Evolutionary conservation across 169 alveolate species (phyloP).

Genomic region (Plasmodium cynomolgi): DNA sequence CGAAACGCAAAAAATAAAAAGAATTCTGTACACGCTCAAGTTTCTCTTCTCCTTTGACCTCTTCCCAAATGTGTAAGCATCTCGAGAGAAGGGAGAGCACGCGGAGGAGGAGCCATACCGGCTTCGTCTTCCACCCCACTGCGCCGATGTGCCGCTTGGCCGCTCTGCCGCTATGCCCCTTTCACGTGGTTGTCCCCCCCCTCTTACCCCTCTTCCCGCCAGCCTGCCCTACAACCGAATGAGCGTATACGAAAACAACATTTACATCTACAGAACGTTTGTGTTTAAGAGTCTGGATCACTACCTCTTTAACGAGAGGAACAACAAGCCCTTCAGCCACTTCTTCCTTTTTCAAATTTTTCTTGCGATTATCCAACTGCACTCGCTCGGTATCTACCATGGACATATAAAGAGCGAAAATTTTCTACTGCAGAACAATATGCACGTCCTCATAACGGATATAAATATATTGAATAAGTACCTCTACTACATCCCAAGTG

Average conservation of each 20-base stretch:
- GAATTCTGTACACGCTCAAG: slow-evolving; percentile 55
- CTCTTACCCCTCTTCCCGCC: neutral
- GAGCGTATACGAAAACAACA: slow-evolving; percentile 70
- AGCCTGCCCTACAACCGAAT: slow-evolving; percentile 66
- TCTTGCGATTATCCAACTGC: slow-evolving; percentile 73
- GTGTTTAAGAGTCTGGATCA: slow-evolving; percentile 44
- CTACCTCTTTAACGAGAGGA: slow-evolving; percentile 29
- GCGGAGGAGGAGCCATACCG: neutral
- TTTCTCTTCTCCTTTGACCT: slow-evolving; percentile 68
- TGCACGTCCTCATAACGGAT: slow-evolving; percentile 76
- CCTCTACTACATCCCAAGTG: slow-evolving; percentile 35
- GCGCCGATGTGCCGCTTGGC: neutral
- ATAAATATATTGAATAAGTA: slow-evolving; percentile 48
- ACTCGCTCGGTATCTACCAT: slow-evolving; percentile 76
- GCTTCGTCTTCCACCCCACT: neutral
- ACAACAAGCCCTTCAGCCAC: slow-evolving; percentile 18
- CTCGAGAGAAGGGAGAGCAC: neutral
- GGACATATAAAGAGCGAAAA: slow-evolving; percentile 80
- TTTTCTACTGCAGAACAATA: slow-evolving; percentile 65
- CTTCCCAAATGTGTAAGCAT: slow-evolving; percentile 66
- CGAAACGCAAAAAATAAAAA: slow-evolving; percentile 59
- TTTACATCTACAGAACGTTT: slow-evolving; percentile 60
- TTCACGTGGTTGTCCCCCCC: neutral
- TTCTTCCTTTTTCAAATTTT: slow-evolving; percentile 71
- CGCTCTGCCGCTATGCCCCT: no score